phyloP scores from a whole-genome alignment of 1,284 basidiomycete genomes.

The Phaffia rhodozyma region DNA sequence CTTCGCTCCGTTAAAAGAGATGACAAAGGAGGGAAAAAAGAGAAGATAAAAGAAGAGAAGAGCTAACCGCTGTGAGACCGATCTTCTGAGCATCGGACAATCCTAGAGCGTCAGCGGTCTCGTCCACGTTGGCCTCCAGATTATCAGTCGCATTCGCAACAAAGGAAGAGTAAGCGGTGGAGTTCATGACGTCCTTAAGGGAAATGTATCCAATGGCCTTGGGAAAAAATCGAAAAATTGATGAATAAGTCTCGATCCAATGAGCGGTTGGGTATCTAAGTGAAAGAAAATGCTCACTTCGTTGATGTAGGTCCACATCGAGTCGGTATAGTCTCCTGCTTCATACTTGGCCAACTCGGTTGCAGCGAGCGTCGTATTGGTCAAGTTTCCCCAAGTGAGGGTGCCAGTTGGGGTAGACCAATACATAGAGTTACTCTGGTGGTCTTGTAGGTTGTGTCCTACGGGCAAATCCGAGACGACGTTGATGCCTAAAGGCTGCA shows the following conservation, averaged over 20 bases:
- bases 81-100: slow-evolving; percentile 5
- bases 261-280: not conserved
- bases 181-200: slow-evolving; percentile 19
- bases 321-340: slow-evolving; percentile 19
- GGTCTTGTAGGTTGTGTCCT: slow-evolving; percentile 55
- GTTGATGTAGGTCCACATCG: slow-evolving; percentile 17
- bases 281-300: too few species aligned
- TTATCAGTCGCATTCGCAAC: slow-evolving; percentile 56
- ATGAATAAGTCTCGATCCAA: slow-evolving; percentile 6
- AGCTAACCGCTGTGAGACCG: slow-evolving; percentile 21
- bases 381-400: slow-evolving; percentile 22
- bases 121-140: slow-evolving; percentile 54
- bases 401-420: slow-evolving; percentile 25
- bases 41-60: too few species aligned
- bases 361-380: slow-evolving; percentile 22
- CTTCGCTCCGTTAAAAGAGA: too few species aligned
- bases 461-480: slow-evolving; percentile 48
- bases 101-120: slow-evolving; percentile 39
- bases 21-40: not conserved
- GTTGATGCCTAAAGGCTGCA: slow-evolving; percentile 44
- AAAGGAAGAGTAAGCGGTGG: slow-evolving; percentile 42
- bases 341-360: slow-evolving; percentile 24
- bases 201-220: slow-evolving; percentile 25
- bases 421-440: slow-evolving; percentile 17
- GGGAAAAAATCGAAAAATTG: slow-evolving; percentile 17